Percentiles rank a stretch among this genome's conserved stretches.
phyloP scores from a whole-genome alignment of 371 early-diverging fungal species.

The Mycotypha africana region DNA sequence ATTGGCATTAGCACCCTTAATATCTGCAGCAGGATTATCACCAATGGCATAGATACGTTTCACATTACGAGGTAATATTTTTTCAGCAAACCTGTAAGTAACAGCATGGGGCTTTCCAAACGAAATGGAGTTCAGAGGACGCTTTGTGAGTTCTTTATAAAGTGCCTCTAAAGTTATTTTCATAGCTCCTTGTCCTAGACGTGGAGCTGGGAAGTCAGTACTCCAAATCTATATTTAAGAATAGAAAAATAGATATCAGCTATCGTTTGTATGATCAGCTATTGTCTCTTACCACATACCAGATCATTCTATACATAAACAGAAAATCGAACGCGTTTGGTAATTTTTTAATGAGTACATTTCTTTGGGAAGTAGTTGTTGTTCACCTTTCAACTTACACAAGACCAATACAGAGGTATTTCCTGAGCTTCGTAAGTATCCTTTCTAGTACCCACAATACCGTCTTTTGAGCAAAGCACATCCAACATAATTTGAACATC shows the following conservation, averaged over 20 bases:
- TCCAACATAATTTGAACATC: conserved; percentile 82
- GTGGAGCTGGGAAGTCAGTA: conserved; percentile 73
- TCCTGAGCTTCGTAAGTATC: conserved; percentile 37
- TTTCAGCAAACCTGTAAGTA: conserved; percentile 72
- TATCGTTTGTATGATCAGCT: no score
- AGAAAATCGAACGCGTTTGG: no score
- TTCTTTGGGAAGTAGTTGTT: no score
- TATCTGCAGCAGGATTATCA: conserved; percentile 74
- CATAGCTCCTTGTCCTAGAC: conserved; percentile 82
- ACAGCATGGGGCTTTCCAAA: conserved; percentile 81
- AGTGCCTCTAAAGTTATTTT: conserved; percentile 60
- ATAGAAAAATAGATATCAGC: no score
- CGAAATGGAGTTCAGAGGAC: conserved; percentile 55
- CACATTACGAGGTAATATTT: conserved; percentile 40
- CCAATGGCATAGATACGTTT: conserved; percentile 77
- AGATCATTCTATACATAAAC: conserved; percentile 32
- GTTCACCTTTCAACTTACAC: conserved; percentile 43
- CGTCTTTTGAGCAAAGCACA: conserved; percentile 61
- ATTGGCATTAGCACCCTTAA: conserved; percentile 75
- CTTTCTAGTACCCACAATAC: conserved; percentile 54
- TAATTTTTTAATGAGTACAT: no score
- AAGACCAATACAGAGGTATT: conserved; percentile 78
- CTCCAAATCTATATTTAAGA: conserved; percentile 61
- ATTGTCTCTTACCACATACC: conserved; percentile 18
- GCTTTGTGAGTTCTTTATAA: conserved; percentile 29